A percentile compares a stretch with the other conserved stretches of the same genome.
phyloP scores from a whole-genome alignment of 305 asterid species.

The Fraxinus angustifolia region DNA sequence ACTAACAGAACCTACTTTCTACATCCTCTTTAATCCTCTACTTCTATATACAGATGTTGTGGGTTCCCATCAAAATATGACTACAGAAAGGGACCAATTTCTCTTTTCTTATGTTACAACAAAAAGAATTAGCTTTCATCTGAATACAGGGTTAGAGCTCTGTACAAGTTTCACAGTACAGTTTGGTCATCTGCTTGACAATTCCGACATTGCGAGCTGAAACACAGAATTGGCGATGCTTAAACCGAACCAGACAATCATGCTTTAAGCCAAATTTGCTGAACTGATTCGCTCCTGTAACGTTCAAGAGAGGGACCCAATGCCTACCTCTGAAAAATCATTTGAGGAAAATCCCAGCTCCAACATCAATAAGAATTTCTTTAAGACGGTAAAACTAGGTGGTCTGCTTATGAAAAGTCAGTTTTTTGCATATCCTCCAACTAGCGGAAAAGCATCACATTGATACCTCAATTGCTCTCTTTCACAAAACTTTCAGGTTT shows the following conservation, averaged over 20 bases:
- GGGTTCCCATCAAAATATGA: constrained; percentile 38
- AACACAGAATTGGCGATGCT: constrained; percentile 19
- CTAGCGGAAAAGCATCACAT: constrained; percentile 22
- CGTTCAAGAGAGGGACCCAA: constrained; percentile 15
- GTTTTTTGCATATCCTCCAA: constrained; percentile 11
- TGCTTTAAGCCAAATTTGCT: background rate
- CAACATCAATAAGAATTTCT: constrained; percentile 1
- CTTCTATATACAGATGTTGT: constrained; percentile 36
- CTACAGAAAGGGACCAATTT: constrained; percentile 36
- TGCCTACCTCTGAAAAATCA: constrained; percentile 25
- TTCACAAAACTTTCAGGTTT: constrained; percentile 22
- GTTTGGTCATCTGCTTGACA: constrained; percentile 31
- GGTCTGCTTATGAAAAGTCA: background rate
- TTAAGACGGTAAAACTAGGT: constrained; percentile 14
- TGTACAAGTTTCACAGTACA: constrained; percentile 40
- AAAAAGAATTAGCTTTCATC: constrained; percentile 46
- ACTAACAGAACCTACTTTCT: constrained; percentile 25
- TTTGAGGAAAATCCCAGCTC: constrained; percentile 21
- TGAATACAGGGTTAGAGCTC: constrained; percentile 37
- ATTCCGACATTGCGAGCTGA: constrained; percentile 20
- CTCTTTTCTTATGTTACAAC: constrained; percentile 47
- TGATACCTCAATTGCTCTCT: constrained; percentile 21
- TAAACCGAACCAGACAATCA: constrained; percentile 15
- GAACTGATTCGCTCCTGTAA: background rate
- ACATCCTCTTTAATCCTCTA: constrained; percentile 26